Evolutionary conservation across 495 filamentous ascomycete genomes (phyloP), one percentile per base, ranked within the genome.

Genomic region (Aspergillus panamensis): DNA sequence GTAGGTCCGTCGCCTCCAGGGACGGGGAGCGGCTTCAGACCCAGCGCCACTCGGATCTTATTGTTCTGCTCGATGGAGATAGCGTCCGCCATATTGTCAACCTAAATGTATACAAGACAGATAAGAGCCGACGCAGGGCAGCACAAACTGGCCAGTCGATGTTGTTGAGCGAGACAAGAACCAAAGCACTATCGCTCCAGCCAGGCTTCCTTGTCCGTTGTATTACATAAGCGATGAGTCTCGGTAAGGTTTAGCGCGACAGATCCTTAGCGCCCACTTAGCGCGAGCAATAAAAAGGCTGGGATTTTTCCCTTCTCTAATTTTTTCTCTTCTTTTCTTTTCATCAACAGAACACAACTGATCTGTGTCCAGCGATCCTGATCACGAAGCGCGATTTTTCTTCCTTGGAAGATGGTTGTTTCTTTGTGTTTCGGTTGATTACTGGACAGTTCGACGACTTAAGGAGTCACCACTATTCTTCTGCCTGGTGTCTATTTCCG

Each of bases 21-120:
- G 8, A 95, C 89, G 48, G 91, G 91, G 61, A 98, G 79, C 32
- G 92, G 93, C 65, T 92, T 91, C 76, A 96, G 86, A 58, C 94
- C 94, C 62, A 97, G 81, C 37, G 90, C 90, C 59, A 85, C 81
- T 43, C 94, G 92, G 62, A 96, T 86, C 67, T 92, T 89, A 80
- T 98, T 98, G 47, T 91, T 89, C 79, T 96, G 90, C 69, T 96
- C 91, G 68, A 98, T 92, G 53, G 89, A 87, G 30, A 92, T 83
- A 63, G 85, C 80, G 78, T 93, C 89, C 35, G 83, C 74, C 89
- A 93, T 95, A 35, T 56, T 84, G 72, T 29, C 48, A 31, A 59
- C 52, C 35, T 14, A 29, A 4, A 25, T 51, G 19, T 6, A 10
- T 45, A 48, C 9, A 21, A 30, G 19, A 9, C n/a, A 30, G 14